Base-by-base conservation (phyloP, 73 alveolate species). In the Paramecium pentaurelia region DNA sequence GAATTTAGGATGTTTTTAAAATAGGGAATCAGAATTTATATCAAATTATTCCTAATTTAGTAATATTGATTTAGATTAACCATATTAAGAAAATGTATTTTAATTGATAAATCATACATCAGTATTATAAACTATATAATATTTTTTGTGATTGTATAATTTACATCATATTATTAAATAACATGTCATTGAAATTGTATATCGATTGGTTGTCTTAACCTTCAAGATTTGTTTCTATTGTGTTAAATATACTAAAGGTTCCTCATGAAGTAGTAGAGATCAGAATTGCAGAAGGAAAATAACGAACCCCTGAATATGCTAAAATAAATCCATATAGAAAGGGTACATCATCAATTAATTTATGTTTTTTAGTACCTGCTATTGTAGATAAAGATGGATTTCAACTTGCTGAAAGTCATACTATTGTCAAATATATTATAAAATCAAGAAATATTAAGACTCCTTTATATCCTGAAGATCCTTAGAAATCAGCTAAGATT, bases 121-220 rank as follows among this genome's bases (percentile, higher is more conserved):
- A 47, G n/a, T 47, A 47, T 47, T 47, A n/a, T 16, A 12, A 2
- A 16, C 60, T 54, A 54, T 49, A 49, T 49, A 49, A 49, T 49
- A 2, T 1, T 49, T 42, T 4, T 49, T 49, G 2, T n/a, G 8
- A 49, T 16, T 49, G 60, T 16, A 49, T 49, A 54, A 54, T 54
- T 54, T n/a, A 54, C 70, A 54, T 64, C 84, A 64, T 64, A 25
- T 32, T 32, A 3, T 28, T 28, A 73, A 73, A 73, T 73, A 73
- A 30, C 4, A 36, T 38, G 60, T 73, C 87, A 73, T 18, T 73
- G 28, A 73, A 73, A 38, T 73, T 73, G 27, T 73, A 73, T 37
- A 73, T 73, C 40, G 87, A 73, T 73, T 73, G 87, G 87, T 40
- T 73, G 18, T 37, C 60, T 34, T 20, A 73, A 73, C 87, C 87